Evolutionary conservation across 1,284 basidiomycete genomes (phyloP), one percentile per base, ranked within the genome.

Genomic region (Salmacisia buchloeana): DNA sequence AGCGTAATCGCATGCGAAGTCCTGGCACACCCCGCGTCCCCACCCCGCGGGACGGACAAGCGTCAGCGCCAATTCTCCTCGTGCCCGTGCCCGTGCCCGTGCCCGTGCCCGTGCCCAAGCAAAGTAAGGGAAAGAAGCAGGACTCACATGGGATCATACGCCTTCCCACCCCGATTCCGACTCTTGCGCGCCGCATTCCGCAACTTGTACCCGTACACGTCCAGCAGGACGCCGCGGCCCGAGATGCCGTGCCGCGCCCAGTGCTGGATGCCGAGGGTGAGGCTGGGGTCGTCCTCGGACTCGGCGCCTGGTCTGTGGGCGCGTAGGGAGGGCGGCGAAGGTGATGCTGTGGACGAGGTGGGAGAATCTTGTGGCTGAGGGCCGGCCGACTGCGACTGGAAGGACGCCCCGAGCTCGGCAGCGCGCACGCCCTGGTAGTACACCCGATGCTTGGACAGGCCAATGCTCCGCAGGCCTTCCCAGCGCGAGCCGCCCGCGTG

Each of bases 401-500:
- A 71, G 9, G 70, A 46, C 31, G 70, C 65, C 25, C 75, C 66
- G 31, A 70, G 68, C 45, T 60, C 70, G 13, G 63, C 65, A 25
- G 71, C 65, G 52, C 59, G 65, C 0, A 63, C 70, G 49, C 68
- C 73, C 34, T 67, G 65, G 65, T 71, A 78, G 65, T 69, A 77
- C 57, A 63, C 66, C 62, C 72, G 72, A 57, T 70, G 69, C 6
- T 60, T 63, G 43, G 67, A 59, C 35, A 73, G 74, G 3, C 72
- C 71, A 60, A 74, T 79, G 67, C 81, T 81, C 3, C 77, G 64
- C 57, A 81, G 75, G 2, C 88, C 86, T 69, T 89, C 88, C 88
- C 88, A 89, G 68, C 89, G 88, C 2, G 87, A 84, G 27, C 88
- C 87, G 0, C 86, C 87, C 81, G 89, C 88, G 0, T 87, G 86